Evolutionary conservation across 2,329 filamentous ascomycete genomes (phyloP).

Genomic region (Diaporthe longicolla): DNA sequence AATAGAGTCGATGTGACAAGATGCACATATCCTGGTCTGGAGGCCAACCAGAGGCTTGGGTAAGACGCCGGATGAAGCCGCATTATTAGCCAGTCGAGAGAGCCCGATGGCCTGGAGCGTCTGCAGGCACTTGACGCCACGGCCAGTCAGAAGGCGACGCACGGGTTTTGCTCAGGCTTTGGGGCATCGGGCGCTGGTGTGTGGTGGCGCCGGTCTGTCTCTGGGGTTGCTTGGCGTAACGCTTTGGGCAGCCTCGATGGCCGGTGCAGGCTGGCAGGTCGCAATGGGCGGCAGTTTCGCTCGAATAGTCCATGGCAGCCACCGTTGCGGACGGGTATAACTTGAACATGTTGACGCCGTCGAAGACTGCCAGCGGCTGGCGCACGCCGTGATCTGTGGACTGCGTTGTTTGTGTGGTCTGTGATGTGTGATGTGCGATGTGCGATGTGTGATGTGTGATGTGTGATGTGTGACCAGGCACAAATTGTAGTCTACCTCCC

Average conservation of each 20-base stretch:
- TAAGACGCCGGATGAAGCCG: conserved; percentile 27
- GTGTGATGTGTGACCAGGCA: not conserved
- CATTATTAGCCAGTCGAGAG: conserved; percentile 18
- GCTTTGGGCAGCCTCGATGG: conserved; percentile 20
- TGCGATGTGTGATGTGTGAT: not conserved
- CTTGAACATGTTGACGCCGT: conserved; percentile 33
- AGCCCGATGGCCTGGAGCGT: not conserved
- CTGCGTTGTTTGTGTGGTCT: not conserved
- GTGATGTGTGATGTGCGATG: not conserved
- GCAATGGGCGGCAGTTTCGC: conserved; percentile 20
- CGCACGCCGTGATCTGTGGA: conserved; percentile 5
- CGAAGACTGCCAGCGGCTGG: conserved; percentile 35
- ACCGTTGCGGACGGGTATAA: not conserved
- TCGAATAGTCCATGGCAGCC: not conserved
- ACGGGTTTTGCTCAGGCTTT: conserved; percentile 3
- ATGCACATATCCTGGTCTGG: conserved; percentile 18
- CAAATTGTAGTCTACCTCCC: not conserved
- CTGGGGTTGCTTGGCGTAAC: conserved; percentile 21
- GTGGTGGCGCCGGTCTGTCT: not conserved
- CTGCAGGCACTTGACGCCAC: conserved; percentile 36
- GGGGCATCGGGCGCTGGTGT: conserved; percentile 1
- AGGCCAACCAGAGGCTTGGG: conserved; percentile 39
- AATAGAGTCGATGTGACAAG: conserved; percentile 33
- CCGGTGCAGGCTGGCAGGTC: not conserved
- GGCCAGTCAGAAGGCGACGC: conserved; percentile 34